phyloP scores from a whole-genome alignment of 2,329 filamentous ascomycete genomes.

The Ascosphaera aggregata region DNA sequence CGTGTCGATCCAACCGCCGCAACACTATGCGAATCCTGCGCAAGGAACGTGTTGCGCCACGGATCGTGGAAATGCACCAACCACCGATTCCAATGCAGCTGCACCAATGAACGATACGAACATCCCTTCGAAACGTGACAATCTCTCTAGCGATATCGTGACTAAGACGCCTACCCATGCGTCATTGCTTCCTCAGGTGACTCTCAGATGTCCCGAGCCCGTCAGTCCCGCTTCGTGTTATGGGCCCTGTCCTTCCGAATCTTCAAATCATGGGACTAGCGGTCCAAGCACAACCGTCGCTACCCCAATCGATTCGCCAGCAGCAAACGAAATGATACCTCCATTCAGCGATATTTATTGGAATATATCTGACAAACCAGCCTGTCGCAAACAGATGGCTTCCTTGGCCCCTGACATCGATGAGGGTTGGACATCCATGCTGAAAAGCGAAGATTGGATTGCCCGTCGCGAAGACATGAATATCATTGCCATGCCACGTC shows the following conservation, averaged over 20 bases:
- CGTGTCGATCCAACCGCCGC: no score
- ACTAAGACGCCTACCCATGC: background rate
- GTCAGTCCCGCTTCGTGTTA: background rate
- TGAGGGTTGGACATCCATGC: background rate
- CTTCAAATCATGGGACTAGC: constrained; percentile 6
- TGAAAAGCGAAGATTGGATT: background rate
- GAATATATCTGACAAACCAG: background rate
- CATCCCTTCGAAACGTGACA: no score
- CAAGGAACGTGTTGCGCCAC: no score
- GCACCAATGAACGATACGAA: background rate
- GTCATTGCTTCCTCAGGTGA: background rate
- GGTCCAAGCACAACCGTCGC: constrained; percentile 9
- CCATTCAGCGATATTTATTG: background rate
- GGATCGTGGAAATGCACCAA: no score
- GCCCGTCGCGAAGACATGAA: background rate
- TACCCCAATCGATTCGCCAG: constrained; percentile 4
- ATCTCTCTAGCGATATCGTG: background rate
- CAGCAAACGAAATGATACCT: background rate
- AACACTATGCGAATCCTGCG: no score
- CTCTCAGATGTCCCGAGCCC: background rate
- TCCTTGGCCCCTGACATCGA: background rate
- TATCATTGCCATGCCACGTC: background rate
- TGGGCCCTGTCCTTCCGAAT: background rate
- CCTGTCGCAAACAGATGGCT: background rate
- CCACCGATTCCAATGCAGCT: background rate